phyloP scores from a whole-genome alignment of 2,329 filamentous ascomycete species.

The Sclerotinia subarctica region DNA sequence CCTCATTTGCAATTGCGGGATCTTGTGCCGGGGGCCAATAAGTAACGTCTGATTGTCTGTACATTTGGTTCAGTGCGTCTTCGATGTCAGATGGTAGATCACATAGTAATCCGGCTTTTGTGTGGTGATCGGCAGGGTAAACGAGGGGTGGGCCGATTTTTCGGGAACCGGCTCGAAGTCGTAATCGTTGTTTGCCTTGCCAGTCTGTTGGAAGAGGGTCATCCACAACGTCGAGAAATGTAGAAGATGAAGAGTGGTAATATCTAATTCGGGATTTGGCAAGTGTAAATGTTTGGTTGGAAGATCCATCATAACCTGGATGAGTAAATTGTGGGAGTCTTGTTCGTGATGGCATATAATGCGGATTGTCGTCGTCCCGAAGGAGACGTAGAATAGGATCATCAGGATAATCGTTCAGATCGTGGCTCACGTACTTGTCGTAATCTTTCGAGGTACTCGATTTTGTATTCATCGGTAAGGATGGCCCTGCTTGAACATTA shows the following conservation, averaged over 20 bases:
- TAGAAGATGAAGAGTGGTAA: conserved; percentile 51
- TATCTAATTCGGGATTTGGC: conserved; percentile 52
- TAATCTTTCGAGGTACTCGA: neutral
- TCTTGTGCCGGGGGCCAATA: conserved; percentile 41
- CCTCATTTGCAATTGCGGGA: conserved; percentile 27
- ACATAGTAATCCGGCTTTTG: conserved; percentile 24
- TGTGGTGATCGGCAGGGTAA: conserved; percentile 6
- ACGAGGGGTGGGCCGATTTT: conserved; percentile 38
- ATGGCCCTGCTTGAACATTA: neutral
- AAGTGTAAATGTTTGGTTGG: conserved; percentile 47
- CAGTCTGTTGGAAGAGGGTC: conserved; percentile 43
- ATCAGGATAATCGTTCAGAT: conserved; percentile 28
- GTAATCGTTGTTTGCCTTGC: conserved; percentile 41
- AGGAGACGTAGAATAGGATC: conserved; percentile 32
- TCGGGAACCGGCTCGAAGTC: conserved; percentile 50
- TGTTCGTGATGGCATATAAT: conserved; percentile 40
- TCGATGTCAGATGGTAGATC: conserved; percentile 23
- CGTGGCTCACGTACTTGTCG: conserved; percentile 1
- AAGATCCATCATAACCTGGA: conserved; percentile 45
- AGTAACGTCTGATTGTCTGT: conserved; percentile 26
- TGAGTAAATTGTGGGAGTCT: conserved; percentile 49
- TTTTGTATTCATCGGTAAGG: neutral
- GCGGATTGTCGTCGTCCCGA: conserved; percentile 38
- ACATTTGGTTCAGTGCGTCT: conserved; percentile 32
- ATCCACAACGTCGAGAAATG: conserved; percentile 60